Evolutionary conservation across 208 protist genomes (phyloP).

Genomic region (Leishmania lainsoni): DNA sequence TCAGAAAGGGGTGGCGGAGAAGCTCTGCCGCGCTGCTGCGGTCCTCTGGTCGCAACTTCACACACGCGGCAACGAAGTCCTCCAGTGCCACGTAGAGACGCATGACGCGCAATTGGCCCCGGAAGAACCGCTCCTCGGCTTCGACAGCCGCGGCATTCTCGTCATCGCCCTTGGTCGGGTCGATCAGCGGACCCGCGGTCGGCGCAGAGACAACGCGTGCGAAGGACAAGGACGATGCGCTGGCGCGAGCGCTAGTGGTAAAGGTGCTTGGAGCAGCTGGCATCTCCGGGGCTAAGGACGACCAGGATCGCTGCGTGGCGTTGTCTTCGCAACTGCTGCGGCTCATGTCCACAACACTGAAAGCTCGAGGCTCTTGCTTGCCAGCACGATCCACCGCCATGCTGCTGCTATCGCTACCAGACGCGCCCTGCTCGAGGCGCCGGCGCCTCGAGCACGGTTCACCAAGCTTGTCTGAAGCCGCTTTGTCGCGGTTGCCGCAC

Average conservation of each 20-base stretch:
- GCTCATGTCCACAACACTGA: background rate
- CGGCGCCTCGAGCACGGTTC: background rate
- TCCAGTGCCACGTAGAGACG: constrained; percentile 52
- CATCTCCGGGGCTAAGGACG: background rate
- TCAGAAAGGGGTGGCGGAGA: constrained; percentile 73
- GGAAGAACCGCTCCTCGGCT: constrained; percentile 19
- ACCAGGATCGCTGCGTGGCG: background rate
- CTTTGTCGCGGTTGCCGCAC: background rate
- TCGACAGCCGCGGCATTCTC: background rate
- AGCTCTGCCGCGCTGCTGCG: constrained; percentile 61
- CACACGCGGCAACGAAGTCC: constrained; percentile 58
- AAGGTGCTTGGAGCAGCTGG: background rate
- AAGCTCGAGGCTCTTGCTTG: background rate
- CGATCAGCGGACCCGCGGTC: background rate
- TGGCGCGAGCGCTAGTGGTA: background rate
- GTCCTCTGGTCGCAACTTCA: constrained; percentile 65
- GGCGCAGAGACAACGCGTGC: background rate
- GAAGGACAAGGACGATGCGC: background rate
- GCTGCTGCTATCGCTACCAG: background rate
- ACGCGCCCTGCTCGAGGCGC: background rate
- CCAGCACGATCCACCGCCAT: no score
- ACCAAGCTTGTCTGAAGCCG: background rate
- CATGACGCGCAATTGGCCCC: constrained; percentile 29
- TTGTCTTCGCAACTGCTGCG: background rate
- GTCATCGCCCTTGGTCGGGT: background rate